Percentiles rank a stretch among this genome's conserved stretches.
Conservation (phyloP, 345 rosid genomes). For the Aquilaria yunnanensis region DNA sequence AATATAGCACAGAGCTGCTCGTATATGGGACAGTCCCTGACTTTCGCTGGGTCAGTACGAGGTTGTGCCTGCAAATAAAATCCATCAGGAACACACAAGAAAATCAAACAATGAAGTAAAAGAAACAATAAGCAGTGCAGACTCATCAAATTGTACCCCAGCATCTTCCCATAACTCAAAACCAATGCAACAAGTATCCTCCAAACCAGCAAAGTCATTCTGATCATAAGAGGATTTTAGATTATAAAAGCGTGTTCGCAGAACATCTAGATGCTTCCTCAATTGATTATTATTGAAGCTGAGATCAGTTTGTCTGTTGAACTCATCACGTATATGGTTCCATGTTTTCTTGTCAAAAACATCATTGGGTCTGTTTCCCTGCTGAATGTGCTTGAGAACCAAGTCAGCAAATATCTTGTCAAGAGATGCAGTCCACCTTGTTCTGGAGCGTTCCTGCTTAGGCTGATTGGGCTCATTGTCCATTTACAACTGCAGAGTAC, state of each 20-base stretch:
- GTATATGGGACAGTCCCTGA: conserved; percentile 66
- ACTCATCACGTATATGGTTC: conserved; percentile 57
- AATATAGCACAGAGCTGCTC: conserved; percentile 71
- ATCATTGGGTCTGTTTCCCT: conserved; percentile 61
- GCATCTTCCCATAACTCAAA: conserved; percentile 77
- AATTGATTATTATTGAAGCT: conserved; percentile 71
- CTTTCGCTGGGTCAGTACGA: conserved; percentile 44
- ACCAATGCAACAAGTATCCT: conserved; percentile 57
- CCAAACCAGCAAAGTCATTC: conserved; percentile 39
- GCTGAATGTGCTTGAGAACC: conserved; percentile 64
- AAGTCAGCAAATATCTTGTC: conserved; percentile 73
- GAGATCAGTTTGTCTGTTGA: conserved; percentile 55
- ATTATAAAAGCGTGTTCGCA: conserved; percentile 57
- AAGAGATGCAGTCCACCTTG: conserved; percentile 59
- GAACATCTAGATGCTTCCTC: conserved; percentile 74
- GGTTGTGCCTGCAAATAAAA: conserved; percentile 42
- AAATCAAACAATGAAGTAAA: not conserved
- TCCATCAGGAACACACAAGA: conserved; percentile 12
- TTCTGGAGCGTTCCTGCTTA: conserved; percentile 62
- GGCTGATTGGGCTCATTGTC: conserved; percentile 36
- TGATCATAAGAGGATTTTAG: conserved; percentile 49
- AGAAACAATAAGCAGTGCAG: conserved; percentile 1
- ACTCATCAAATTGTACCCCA: conserved; percentile 32
- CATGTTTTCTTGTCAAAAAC: conserved; percentile 73
- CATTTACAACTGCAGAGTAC: conserved; percentile 34